These are phyloP conservation scores for Megacollybia platyphylla DNA, from an alignment of 1,284 basidiomycete genomes.

Conservation along the genomic window DNA sequence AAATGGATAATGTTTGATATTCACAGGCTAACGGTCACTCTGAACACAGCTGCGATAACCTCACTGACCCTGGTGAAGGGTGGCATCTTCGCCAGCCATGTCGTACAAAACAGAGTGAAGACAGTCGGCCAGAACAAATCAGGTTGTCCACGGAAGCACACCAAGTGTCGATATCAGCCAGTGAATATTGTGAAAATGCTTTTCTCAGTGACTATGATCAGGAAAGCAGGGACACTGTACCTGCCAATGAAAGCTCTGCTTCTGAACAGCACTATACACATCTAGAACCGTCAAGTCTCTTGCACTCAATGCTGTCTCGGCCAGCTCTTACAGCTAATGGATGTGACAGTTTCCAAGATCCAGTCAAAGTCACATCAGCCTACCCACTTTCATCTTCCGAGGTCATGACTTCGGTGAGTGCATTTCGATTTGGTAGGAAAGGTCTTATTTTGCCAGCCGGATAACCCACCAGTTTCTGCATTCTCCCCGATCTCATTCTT, in stretches of 20 bases:
- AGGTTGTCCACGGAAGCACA: background rate
- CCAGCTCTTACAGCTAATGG: background rate
- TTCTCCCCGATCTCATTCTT: too few species aligned
- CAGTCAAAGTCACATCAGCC: too few species aligned
- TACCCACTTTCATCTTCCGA: too few species aligned
- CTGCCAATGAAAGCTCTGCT: background rate
- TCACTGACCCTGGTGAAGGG: background rate
- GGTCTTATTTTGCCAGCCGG: too few species aligned
- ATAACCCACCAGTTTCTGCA: too few species aligned
- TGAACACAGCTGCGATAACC: background rate
- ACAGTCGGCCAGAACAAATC: background rate
- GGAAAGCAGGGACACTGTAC: background rate
- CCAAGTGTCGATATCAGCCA: background rate
- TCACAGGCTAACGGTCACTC: background rate
- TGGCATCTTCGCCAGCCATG: background rate
- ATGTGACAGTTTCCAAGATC: too few species aligned
- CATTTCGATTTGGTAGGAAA: too few species aligned
- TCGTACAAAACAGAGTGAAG: background rate
- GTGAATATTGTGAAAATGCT: background rate
- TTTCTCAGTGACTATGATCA: background rate
- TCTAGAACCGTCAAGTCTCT: background rate
- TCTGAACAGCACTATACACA: background rate
- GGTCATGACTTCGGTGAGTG: too few species aligned
- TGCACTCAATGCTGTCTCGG: background rate
- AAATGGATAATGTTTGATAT: background rate